Evolutionary conservation across 371 early-diverging fungal genomes (phyloP), one percentile per base, ranked within the genome.

Genomic region (Rhizopus arrhizus): DNA sequence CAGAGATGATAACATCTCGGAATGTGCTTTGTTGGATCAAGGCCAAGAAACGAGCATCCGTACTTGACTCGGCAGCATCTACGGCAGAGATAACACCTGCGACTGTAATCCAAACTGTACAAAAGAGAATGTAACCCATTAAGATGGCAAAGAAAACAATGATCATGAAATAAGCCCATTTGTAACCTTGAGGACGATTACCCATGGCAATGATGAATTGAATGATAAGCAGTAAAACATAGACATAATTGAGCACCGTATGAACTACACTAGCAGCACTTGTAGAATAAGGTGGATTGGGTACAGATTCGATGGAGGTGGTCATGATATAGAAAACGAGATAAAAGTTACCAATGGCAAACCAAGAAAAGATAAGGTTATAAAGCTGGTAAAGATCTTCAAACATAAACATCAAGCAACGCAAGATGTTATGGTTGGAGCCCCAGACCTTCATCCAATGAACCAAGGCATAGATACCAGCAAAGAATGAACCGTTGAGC

Each of bases 401-500:
- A 43, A 91, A 34, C 67, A 80, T 74, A 56, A 89, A 78, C 11
- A 79, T 53, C n/a, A 88, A 13, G 68, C 89, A 88, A 58, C 89
- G 81, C 6, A 76, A 49, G 15, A 82, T 64, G 12, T 71, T 74
- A 54, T 89, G 90, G 45, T 82, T 79, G 4, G 87, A 84, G 22
- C 84, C 68, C 74, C 77, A 85, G 56, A 83, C 77, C 60, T 77
- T 73, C 54, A 74, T 68, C 64, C 75, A 80, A 56, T 83, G 74
- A 11, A 75, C 77, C 49, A 82, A 62, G 9, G 85, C 80, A 61
- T 83, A 85, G 45, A 83, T 69, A 29, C 77, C 76, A 16, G 83
- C 80, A 61, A 87, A 87, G 82, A 89, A 88, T 2, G 87, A 86
- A 32, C 93, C 93, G 72, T 93, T 93, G 53, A 91, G 71, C 93